Evolutionary conservation across 768 basidiomycete species (phyloP).

Genomic region (Mrakia blollopis): DNA sequence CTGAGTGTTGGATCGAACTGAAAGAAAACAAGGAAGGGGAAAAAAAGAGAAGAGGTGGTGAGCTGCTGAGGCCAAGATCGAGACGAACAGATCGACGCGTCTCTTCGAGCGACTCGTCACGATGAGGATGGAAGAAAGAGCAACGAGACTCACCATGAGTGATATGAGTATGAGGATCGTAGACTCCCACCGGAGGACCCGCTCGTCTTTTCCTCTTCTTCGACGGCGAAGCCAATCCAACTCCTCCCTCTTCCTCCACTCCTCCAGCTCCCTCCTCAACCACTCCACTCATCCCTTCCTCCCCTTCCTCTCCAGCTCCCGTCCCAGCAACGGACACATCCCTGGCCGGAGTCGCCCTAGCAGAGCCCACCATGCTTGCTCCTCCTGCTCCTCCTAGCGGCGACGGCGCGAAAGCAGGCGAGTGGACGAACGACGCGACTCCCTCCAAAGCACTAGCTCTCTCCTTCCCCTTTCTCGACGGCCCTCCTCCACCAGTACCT

Average conservation of each 20-base stretch:
- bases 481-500: background rate
- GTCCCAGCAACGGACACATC: constrained; percentile 37
- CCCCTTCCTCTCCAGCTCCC: constrained; percentile 32
- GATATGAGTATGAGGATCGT: constrained; percentile 74
- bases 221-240: background rate
- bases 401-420: constrained; percentile 21
- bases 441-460: constrained; percentile 43
- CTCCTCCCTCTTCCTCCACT: background rate
- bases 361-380: constrained; percentile 40
- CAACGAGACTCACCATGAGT: constrained; percentile 48
- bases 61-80: no score
- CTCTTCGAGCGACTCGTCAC: constrained; percentile 50
- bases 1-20: constrained; percentile 51
- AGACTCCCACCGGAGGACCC: constrained; percentile 59
- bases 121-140: constrained; percentile 46
- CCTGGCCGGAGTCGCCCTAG: constrained; percentile 38
- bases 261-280: constrained; percentile 8
- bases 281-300: background rate
- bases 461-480: constrained; percentile 25
- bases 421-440: constrained; percentile 59
- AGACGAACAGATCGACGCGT: background rate
- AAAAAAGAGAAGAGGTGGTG: background rate
- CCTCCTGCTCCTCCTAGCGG: constrained; percentile 29
- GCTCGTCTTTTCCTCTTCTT: constrained; percentile 29
- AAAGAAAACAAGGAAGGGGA: background rate